Conservation (phyloP, 805 yeast genomes). For the Myxozyma vanderwaltii region DNA sequence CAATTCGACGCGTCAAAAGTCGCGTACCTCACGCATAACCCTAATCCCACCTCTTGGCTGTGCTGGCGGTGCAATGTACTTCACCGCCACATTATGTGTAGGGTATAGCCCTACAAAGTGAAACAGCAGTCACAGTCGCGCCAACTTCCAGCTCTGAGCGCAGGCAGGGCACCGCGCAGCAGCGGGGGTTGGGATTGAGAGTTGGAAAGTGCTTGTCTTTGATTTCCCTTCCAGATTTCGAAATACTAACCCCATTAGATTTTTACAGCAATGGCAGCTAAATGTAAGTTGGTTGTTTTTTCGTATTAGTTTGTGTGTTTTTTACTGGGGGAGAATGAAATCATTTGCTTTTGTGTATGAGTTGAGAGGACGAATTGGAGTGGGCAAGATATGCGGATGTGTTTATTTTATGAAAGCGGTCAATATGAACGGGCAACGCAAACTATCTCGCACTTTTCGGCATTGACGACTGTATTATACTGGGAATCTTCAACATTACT, state of each 20-base stretch:
- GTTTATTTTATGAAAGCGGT: too few relatives aligned
- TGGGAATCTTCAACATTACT: too few relatives aligned
- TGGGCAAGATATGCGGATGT: too few relatives aligned
- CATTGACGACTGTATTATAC: too few relatives aligned
- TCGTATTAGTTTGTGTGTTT: background rate
- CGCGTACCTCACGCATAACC: background rate
- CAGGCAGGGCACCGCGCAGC: too few relatives aligned
- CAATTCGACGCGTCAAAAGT: background rate
- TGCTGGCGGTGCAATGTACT: background rate
- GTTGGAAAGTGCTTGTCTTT: background rate
- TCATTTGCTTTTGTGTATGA: background rate
- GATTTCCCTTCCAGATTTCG: background rate
- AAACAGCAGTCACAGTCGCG: slow-evolving; percentile 9
- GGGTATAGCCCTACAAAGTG: background rate
- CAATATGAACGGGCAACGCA: too few relatives aligned
- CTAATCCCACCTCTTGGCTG: background rate
- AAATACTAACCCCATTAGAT: background rate
- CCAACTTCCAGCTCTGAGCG: background rate
- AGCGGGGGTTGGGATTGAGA: background rate
- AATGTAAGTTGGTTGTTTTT: slow-evolving; percentile 1
- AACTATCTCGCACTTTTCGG: too few relatives aligned
- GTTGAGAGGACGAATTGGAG: too few relatives aligned
- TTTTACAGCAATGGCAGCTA: slow-evolving; percentile 19
- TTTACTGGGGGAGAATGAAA: background rate
- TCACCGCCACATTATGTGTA: background rate